phyloP scores from a whole-genome alignment of 306 rosid species.

The Geum urbanum region DNA sequence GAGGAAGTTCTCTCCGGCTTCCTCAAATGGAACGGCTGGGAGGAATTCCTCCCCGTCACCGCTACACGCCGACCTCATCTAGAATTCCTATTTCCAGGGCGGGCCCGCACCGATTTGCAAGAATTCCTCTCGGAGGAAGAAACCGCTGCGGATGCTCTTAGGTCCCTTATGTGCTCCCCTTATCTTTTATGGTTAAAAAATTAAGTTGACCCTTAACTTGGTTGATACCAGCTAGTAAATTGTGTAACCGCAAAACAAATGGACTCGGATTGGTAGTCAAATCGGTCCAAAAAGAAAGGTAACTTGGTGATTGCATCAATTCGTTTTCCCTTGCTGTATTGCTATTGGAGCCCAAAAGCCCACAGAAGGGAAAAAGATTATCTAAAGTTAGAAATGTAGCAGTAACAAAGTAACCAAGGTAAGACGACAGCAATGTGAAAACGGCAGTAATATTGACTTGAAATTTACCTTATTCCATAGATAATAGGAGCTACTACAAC shows the following conservation, averaged over 20 bases:
- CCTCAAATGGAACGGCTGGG: too few relatives aligned
- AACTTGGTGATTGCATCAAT: background rate
- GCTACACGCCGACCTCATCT: too few relatives aligned
- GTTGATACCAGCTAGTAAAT: too few relatives aligned
- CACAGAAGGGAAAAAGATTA: background rate
- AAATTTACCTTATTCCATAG: slow-evolving; percentile 28
- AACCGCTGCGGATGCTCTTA: too few relatives aligned
- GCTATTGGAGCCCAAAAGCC: background rate
- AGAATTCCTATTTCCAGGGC: too few relatives aligned
- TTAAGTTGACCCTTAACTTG: too few relatives aligned
- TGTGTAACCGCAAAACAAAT: background rate
- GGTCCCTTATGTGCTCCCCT: too few relatives aligned
- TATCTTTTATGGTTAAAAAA: too few relatives aligned
- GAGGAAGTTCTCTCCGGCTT: too few relatives aligned
- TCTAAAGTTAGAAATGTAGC: background rate
- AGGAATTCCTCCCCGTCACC: too few relatives aligned
- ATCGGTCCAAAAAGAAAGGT: background rate
- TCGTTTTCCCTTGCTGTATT: background rate
- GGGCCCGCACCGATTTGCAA: too few relatives aligned
- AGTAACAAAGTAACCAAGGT: background rate
- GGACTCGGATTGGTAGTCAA: background rate
- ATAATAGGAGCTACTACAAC: slow-evolving; percentile 10
- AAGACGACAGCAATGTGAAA: background rate
- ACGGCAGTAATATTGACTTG: background rate
- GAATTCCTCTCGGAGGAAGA: too few relatives aligned